Percentiles rank a stretch among this genome's conserved stretches.
Evolutionary conservation across 1,284 basidiomycete genomes (phyloP).

Genomic region (Ceratobasidium sp.): DNA sequence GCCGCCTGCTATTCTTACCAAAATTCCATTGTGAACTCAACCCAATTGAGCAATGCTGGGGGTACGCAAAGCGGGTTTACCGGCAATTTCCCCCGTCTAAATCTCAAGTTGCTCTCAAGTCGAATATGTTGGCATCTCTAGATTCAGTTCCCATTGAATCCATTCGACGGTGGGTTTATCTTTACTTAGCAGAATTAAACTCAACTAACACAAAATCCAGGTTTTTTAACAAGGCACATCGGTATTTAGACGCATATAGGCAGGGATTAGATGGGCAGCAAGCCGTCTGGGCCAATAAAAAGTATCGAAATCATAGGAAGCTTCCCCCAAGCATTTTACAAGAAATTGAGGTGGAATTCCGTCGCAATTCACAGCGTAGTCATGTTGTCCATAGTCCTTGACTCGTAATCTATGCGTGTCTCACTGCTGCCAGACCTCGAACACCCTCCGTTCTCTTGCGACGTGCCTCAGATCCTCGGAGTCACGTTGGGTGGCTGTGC

Average conservation of each 20-base stretch:
- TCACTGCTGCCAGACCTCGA: too few species aligned
- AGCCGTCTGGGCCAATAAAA: conserved; percentile 15
- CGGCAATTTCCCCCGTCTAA: conserved; percentile 11
- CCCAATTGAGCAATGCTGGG: conserved; percentile 43
- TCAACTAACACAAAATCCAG: not conserved
- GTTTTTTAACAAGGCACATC: too few species aligned
- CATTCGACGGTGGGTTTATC: conserved; percentile 10
- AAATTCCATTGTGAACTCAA: conserved; percentile 42
- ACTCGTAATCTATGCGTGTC: too few species aligned
- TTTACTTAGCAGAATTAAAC: not conserved
- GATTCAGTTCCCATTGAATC: conserved; percentile 16
- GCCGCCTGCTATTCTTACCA: conserved; percentile 33
- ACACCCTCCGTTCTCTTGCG: too few species aligned
- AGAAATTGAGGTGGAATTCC: not conserved
- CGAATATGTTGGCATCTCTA: conserved; percentile 17
- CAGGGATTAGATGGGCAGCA: not conserved
- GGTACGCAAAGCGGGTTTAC: conserved; percentile 32
- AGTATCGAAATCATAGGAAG: conserved; percentile 12
- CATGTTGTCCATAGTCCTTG: too few species aligned
- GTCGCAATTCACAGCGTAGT: too few species aligned
- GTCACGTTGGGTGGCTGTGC: too few species aligned
- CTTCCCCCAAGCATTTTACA: not conserved
- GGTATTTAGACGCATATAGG: conserved; percentile 21
- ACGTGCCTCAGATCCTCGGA: too few species aligned
- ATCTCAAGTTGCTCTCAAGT: not conserved